Evolutionary conservation across 140 eudicot genomes (phyloP), one percentile per base, ranked within the genome.

Genomic region (Ambrosia hybrid): DNA sequence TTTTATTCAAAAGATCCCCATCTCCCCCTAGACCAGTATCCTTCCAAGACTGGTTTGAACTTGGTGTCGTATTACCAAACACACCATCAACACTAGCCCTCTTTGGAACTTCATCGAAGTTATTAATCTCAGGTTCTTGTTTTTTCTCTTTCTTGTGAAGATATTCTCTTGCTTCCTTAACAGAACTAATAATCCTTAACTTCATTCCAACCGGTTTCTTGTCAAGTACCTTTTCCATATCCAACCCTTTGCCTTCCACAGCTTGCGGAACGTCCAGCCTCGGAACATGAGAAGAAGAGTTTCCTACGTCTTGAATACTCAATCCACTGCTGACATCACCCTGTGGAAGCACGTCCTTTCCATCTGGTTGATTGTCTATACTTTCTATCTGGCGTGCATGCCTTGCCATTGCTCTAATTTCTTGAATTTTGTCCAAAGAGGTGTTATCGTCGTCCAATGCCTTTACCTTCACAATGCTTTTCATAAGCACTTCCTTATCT

Each of bases 91-190:
- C 49, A 37, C 46, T 69, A 52, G 53, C 65, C 41, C 3, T 36
- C 30, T 9, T 53, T 55, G 68, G 52, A 56, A 8, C 56, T 74
- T 74, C 66, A 67, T 57, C 78, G 37, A 52, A 7, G 49, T 68
- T 57, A 49, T 70, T 41, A 48, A 9, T 71, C 58, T 57, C 64
- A 17, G 37, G 33, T 67, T 78, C 78, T 58, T 72, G 73, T 58
- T 61, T 64, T 64, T 53, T 62, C 73, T 80, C 84, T 73, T 63
- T 76, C 53, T 64, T 65, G 45, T 83, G 74, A 63, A 93, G 97
- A 82, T 80, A 93, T 65, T 87, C 93, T 79, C 89, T 84, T 13
- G 98, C 98, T 84, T 93, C 97, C 76, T 85, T 77, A 41, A 91
- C 93, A 16, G 93, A 89, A 65, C 68, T 74, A 68, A 93, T 88